Conservation (phyloP, 2,329 filamentous ascomycete species). For the Periconia digitata region DNA sequence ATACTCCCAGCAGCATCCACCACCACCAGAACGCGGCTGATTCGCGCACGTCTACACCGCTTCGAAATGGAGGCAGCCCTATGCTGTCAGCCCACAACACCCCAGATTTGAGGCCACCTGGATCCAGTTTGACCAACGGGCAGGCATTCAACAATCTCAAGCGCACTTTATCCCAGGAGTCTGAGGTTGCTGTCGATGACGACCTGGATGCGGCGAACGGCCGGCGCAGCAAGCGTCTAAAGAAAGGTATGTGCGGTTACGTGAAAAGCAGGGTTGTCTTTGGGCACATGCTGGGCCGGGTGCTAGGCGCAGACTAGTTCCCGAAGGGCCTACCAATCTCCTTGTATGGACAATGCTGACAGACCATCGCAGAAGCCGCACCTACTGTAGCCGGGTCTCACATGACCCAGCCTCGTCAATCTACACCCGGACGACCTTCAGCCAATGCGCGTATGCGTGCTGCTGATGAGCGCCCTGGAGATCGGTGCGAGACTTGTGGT, state of each 20-base stretch:
- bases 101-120: conserved; percentile 62
- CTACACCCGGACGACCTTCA: conserved; percentile 63
- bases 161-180: conserved; percentile 63
- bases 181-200: conserved; percentile 63
- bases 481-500: conserved; percentile 84
- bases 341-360: conserved; percentile 23
- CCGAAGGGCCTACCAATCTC: conserved; percentile 11
- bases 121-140: conserved; percentile 52
- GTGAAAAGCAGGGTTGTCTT: conserved; percentile 23
- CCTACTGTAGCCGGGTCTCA: conserved; percentile 94
- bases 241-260: conserved; percentile 66
- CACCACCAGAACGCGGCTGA: conserved; percentile 56
- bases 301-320: conserved; percentile 14
- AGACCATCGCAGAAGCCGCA: conserved; percentile 50
- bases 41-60: conserved; percentile 59
- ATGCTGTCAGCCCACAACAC: conserved; percentile 65
- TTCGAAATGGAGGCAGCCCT: conserved; percentile 64
- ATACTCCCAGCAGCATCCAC: conserved; percentile 55
- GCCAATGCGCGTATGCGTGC: conserved; percentile 57
- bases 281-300: conserved; percentile 21
- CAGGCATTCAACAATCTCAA: conserved; percentile 65
- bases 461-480: conserved; percentile 56
- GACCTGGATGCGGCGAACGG: conserved; percentile 50
- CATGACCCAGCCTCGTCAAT: conserved; percentile 90
- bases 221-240: conserved; percentile 87